Percentiles rank a stretch among this genome's conserved stretches.
Conservation (phyloP, 148 eudicot species). For the Heliosperma pusillum region DNA sequence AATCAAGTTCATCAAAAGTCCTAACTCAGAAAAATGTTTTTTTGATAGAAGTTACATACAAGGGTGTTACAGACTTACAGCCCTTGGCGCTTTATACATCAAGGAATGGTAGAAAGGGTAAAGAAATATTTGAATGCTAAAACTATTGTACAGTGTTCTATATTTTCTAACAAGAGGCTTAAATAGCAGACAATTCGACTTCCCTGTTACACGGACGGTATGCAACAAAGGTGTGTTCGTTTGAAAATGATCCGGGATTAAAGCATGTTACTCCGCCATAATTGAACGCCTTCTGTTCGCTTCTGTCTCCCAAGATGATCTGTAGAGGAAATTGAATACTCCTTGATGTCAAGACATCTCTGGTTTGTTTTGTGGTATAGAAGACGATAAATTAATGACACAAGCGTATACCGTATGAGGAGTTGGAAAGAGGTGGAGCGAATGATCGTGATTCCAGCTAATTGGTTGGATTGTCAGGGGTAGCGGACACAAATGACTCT, state of each 20-base stretch:
- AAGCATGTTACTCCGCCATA: conserved; percentile 84
- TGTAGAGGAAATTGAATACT: conserved; percentile 28
- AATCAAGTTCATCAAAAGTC: not conserved
- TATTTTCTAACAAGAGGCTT: conserved; percentile 4
- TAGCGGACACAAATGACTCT: conserved; percentile 93
- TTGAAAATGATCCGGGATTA: conserved; percentile 93
- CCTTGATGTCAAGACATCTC: not conserved
- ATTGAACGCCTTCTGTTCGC: conserved; percentile 78
- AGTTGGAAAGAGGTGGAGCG: conserved; percentile 84
- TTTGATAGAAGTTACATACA: too few relatives aligned
- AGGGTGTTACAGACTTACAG: not conserved
- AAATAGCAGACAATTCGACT: conserved; percentile 76
- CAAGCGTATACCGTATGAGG: conserved; percentile 71
- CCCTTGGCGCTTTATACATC: not conserved
- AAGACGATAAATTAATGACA: not conserved
- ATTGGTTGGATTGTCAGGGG: conserved; percentile 80
- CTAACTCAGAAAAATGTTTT: not conserved
- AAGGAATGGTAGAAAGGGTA: not conserved
- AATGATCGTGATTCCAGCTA: conserved; percentile 91
- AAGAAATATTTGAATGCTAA: not conserved
- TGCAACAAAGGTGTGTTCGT: conserved; percentile 70
- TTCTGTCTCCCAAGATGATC: conserved; percentile 85
- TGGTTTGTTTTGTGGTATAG: not conserved
- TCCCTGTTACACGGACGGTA: conserved; percentile 79
- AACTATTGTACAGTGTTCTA: not conserved